Conservation (phyloP, 2,329 filamentous ascomycete species). For the Penicillium sp. region DNA sequence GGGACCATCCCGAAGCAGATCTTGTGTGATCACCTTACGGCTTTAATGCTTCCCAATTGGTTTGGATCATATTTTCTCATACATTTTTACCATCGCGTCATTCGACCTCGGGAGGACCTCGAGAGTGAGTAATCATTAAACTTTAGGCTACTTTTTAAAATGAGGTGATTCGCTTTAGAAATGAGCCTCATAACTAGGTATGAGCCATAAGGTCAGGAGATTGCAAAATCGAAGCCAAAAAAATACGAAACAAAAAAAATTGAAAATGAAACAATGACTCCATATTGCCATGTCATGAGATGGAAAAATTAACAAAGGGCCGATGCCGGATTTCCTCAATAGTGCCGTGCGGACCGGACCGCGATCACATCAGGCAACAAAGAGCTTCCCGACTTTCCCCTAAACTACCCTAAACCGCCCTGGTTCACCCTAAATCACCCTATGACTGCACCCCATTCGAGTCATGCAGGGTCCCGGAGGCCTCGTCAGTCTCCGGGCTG, state of each 20-base stretch:
- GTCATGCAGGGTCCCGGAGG: conserved; percentile 9
- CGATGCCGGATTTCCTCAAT: conserved; percentile 4
- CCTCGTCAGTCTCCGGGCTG: conserved; percentile 5
- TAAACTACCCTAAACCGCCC: background rate
- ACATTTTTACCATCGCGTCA: conserved; percentile 1
- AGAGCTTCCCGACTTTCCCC: conserved; percentile 5
- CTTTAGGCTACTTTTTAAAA: background rate
- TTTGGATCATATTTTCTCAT: conserved; percentile 10
- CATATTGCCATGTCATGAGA: background rate
- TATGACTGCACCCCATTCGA: background rate
- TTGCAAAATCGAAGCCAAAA: background rate
- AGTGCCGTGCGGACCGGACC: conserved; percentile 18
- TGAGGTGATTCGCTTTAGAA: conserved; percentile 1
- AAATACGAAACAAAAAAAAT: background rate
- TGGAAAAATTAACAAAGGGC: background rate
- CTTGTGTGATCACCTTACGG: conserved; percentile 12
- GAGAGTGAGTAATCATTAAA: background rate
- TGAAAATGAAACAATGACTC: conserved; percentile 6
- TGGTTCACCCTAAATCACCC: background rate
- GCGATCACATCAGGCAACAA: conserved; percentile 17
- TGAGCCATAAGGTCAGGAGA: background rate
- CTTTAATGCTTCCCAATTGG: conserved; percentile 1
- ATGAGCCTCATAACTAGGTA: background rate
- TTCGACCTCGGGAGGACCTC: background rate
- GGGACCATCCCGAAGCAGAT: conserved; percentile 16